These are phyloP conservation scores for Moniliophthora roreri DNA, from an alignment of 1,284 basidiomycete species.

Conservation along the genomic window DNA sequence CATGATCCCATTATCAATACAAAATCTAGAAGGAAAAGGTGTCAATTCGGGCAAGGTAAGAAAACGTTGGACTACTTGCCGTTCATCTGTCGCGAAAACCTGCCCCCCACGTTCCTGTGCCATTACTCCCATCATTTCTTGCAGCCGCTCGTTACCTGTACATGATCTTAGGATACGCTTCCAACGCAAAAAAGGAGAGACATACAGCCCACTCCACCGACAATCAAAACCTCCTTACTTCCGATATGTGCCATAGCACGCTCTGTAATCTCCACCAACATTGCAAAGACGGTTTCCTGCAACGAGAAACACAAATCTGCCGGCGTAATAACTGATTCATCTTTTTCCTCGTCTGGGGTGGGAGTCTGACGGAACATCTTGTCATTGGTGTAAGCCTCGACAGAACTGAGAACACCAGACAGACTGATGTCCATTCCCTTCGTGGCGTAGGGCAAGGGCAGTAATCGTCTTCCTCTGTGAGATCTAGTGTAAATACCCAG, in stretches of 20 bases:
- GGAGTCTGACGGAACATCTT: slow-evolving; percentile 63
- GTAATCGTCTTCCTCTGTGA: slow-evolving; percentile 69
- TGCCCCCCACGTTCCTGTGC: slow-evolving; percentile 85
- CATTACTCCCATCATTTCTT: slow-evolving; percentile 99
- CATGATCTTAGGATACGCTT: not conserved
- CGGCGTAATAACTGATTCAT: slow-evolving; percentile 81
- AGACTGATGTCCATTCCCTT: slow-evolving; percentile 99
- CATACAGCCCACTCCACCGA: slow-evolving; percentile 98
- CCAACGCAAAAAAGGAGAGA: slow-evolving; percentile 17
- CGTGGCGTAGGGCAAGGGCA: slow-evolving; percentile 91
- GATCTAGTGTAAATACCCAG: not conserved
- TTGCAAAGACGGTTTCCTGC: slow-evolving; percentile 97
- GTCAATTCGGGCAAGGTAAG: slow-evolving; percentile 7
- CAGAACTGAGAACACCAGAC: slow-evolving; percentile 88
- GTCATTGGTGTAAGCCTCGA: slow-evolving; percentile 86
- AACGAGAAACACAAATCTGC: slow-evolving; percentile 96
- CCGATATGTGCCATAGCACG: slow-evolving; percentile 99
- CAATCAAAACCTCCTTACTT: slow-evolving; percentile 94
- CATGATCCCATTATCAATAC: slow-evolving; percentile 99
- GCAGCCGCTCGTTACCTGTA: slow-evolving; percentile 87
- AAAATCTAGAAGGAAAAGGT: slow-evolving; percentile 63
- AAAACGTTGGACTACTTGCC: slow-evolving; percentile 45
- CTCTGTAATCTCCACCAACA: slow-evolving; percentile 99
- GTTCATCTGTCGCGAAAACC: slow-evolving; percentile 96
- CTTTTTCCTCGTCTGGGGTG: slow-evolving; percentile 35